Evolutionary conservation across 1,284 basidiomycete species (phyloP).

Genomic region (Sanghuangporus weigelae): DNA sequence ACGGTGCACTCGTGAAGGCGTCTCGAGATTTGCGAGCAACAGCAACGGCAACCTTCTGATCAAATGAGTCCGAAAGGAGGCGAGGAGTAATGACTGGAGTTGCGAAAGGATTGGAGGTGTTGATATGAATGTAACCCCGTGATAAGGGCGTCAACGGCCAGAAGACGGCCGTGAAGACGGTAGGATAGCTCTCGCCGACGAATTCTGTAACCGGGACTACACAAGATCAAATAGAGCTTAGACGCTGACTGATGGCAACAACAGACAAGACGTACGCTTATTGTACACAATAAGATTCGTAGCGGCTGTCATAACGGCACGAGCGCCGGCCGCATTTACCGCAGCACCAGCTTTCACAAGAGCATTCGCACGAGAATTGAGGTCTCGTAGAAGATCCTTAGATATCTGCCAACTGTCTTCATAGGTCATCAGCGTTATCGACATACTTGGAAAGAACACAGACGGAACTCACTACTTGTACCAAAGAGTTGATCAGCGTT

Average conservation of each 20-base stretch:
- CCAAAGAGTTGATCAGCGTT: slow-evolving; percentile 25
- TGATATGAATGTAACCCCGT: slow-evolving; percentile 23
- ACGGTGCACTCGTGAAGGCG: slow-evolving; percentile 18
- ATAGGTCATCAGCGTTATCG: background rate
- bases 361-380: background rate
- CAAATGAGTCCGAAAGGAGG: slow-evolving; percentile 21
- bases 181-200: slow-evolving; percentile 21
- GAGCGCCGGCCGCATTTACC: background rate
- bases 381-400: background rate
- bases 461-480: slow-evolving; percentile 8
- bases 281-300: slow-evolving; percentile 11
- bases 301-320: slow-evolving; percentile 5
- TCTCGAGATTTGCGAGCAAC: slow-evolving; percentile 18
- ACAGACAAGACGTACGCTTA: background rate
- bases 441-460: background rate
- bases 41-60: slow-evolving; percentile 16
- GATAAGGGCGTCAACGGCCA: slow-evolving; percentile 18
- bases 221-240: background rate
- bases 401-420: background rate
- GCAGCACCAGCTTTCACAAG: slow-evolving; percentile 9
- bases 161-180: slow-evolving; percentile 20
- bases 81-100: slow-evolving; percentile 20
- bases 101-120: slow-evolving; percentile 20
- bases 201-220: slow-evolving; percentile 20
- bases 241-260: background rate